These are phyloP conservation scores for Centrapalus pauciflorus DNA, from an alignment of 129 eudicot species.

Conservation along the genomic window DNA sequence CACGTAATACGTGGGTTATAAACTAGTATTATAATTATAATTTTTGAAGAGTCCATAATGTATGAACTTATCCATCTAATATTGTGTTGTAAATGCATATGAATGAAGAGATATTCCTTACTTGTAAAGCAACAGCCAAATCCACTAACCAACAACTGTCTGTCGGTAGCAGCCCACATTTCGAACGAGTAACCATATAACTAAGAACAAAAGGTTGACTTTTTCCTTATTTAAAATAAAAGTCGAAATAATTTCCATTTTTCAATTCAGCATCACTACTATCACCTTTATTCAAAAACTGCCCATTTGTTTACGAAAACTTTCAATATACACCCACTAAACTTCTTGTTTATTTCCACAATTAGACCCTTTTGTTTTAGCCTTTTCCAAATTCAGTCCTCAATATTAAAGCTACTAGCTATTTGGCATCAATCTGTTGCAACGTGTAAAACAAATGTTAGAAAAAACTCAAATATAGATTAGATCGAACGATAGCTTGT, in stretches of 20 bases:
- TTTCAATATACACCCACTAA: neutral
- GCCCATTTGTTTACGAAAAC: neutral
- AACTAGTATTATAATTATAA: too few species aligned
- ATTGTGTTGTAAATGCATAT: too few species aligned
- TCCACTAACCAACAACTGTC: slow-evolving; percentile 4
- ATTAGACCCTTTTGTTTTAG: neutral
- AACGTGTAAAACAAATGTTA: neutral
- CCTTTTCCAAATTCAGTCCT: neutral
- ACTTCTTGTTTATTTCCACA: neutral
- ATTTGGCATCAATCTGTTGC: too few species aligned
- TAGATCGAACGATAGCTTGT: neutral
- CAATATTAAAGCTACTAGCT: neutral
- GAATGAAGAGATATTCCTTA: too few species aligned
- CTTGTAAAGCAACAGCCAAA: slow-evolving; percentile 10
- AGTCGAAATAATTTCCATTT: slow-evolving; percentile 19
- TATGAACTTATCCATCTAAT: too few species aligned
- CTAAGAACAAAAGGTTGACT: slow-evolving; percentile 23
- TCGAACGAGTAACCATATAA: slow-evolving; percentile 15
- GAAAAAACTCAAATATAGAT: neutral
- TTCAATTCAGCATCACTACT: neutral
- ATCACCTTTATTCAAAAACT: neutral
- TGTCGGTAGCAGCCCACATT: slow-evolving; percentile 31
- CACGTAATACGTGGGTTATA: too few species aligned
- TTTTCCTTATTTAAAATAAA: neutral
- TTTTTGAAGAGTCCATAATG: too few species aligned